A percentile compares a stretch with the other conserved stretches of the same genome.
Conservation (phyloP, 2,329 filamentous ascomycete species). For the Orbilia ellipsospora region DNA sequence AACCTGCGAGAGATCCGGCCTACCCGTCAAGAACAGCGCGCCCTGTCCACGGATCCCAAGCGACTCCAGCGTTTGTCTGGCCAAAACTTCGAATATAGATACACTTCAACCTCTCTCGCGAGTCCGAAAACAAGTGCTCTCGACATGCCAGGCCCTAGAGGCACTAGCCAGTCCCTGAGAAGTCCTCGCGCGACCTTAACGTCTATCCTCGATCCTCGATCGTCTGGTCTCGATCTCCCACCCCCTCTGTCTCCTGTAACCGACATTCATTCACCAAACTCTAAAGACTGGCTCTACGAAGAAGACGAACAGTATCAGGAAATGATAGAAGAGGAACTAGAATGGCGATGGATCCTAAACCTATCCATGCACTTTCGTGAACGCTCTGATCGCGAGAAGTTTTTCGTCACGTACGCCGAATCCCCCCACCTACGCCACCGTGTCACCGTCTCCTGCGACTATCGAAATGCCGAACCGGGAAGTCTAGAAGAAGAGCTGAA, state of each 20-base stretch:
- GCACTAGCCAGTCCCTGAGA: constrained; percentile 42
- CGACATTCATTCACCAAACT: constrained; percentile 41
- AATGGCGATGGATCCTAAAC: constrained; percentile 93
- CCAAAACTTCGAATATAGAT: constrained; percentile 50
- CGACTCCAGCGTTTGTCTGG: constrained; percentile 46
- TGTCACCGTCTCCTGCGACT: constrained; percentile 93
- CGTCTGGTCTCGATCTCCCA: constrained; percentile 23
- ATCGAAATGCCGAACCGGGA: constrained; percentile 79
- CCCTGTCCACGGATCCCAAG: constrained; percentile 46
- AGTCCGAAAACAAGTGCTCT: constrained; percentile 40
- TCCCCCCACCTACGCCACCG: constrained; percentile 81
- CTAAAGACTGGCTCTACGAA: constrained; percentile 47
- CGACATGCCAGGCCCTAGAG: constrained; percentile 36
- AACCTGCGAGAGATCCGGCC: constrained; percentile 51
- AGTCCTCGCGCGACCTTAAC: constrained; percentile 50
- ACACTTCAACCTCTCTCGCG: constrained; percentile 45
- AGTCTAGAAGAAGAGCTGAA: constrained; percentile 88
- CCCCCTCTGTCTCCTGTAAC: constrained; percentile 46
- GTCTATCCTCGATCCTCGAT: constrained; percentile 50
- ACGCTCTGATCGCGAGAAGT: constrained; percentile 91
- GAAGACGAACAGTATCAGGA: constrained; percentile 66
- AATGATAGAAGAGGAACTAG: constrained; percentile 81
- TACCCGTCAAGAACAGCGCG: constrained; percentile 51
- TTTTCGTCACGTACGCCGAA: constrained; percentile 95
- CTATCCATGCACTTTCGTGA: constrained; percentile 98